Percentiles rank a stretch among this genome's conserved stretches.
These are phyloP conservation scores for Lachancea fermentati DNA, from an alignment of 805 yeast genomes.

Conservation along the genomic window DNA sequence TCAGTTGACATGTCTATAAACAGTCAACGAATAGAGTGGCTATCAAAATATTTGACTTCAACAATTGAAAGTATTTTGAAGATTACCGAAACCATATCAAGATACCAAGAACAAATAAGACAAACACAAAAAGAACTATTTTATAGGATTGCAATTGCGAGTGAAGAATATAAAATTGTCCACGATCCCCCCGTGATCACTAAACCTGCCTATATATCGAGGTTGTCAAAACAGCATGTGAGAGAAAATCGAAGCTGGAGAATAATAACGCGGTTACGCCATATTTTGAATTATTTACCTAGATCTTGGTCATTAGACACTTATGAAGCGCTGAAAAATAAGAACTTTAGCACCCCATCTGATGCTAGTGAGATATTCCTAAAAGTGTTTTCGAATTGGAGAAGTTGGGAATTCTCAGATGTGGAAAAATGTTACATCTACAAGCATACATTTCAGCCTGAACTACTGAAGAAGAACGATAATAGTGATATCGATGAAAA, in stretches of 20 bases:
- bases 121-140: constrained; percentile 34
- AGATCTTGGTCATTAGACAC: constrained; percentile 39
- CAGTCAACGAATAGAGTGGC: constrained; percentile 35
- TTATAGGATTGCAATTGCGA: constrained; percentile 41
- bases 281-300: constrained; percentile 59
- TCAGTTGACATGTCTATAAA: constrained; percentile 30
- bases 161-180: constrained; percentile 47
- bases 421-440: constrained; percentile 54
- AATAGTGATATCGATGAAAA: background rate
- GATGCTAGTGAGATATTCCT: constrained; percentile 52
- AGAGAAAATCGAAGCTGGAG: constrained; percentile 86
- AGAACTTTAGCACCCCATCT: constrained; percentile 41
- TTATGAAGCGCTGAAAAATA: constrained; percentile 28
- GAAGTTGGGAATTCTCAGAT: constrained; percentile 83
- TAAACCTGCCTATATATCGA: constrained; percentile 75
- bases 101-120: constrained; percentile 9
- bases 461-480: background rate
- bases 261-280: constrained; percentile 70
- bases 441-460: constrained; percentile 36
- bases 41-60: constrained; percentile 18
- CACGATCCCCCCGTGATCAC: constrained; percentile 90
- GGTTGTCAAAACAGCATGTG: constrained; percentile 68
- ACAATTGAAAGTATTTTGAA: constrained; percentile 8
- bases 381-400: constrained; percentile 66
- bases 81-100: constrained; percentile 9